These are phyloP conservation scores for Galeopsis tetrahit DNA, from an alignment of 257 asterid genomes.

Conservation along the genomic window DNA sequence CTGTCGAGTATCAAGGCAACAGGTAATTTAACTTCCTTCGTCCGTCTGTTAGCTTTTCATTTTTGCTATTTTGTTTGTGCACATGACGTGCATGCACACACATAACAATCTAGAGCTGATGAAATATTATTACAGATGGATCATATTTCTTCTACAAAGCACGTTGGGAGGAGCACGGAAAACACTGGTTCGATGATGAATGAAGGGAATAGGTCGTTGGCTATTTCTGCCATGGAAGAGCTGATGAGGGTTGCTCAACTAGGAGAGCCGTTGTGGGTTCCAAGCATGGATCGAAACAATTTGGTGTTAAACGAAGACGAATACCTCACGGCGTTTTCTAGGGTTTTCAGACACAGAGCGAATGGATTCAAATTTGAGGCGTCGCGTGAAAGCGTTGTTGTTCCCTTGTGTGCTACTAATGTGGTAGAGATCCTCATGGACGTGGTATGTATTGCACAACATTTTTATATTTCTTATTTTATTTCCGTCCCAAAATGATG, in stretches of 20 bases:
- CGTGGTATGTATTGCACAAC: constrained; percentile 41
- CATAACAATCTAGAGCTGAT: neutral
- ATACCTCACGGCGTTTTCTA: constrained; percentile 36
- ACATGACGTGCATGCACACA: neutral
- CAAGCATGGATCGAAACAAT: constrained; percentile 28
- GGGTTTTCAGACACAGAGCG: constrained; percentile 25
- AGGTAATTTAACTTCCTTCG: constrained; percentile 34
- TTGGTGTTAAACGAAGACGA: constrained; percentile 41
- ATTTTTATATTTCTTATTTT: no score
- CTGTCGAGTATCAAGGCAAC: constrained; percentile 51
- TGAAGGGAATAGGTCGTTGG: constrained; percentile 6
- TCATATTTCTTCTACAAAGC: neutral
- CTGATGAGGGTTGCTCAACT: constrained; percentile 37
- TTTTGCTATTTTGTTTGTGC: neutral
- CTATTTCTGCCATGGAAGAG: constrained; percentile 51
- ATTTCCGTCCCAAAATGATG: no score
- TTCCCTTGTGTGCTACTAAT: constrained; percentile 31
- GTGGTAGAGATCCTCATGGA: constrained; percentile 52
- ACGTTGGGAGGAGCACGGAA: neutral
- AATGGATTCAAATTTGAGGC: constrained; percentile 41
- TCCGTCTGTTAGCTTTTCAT: neutral
- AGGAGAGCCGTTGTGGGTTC: constrained; percentile 56
- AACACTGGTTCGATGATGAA: neutral
- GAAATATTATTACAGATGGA: neutral
- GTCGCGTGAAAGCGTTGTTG: constrained; percentile 34